phyloP scores from a whole-genome alignment of 2,329 filamentous ascomycete species.

The Exophiala mesophila region DNA sequence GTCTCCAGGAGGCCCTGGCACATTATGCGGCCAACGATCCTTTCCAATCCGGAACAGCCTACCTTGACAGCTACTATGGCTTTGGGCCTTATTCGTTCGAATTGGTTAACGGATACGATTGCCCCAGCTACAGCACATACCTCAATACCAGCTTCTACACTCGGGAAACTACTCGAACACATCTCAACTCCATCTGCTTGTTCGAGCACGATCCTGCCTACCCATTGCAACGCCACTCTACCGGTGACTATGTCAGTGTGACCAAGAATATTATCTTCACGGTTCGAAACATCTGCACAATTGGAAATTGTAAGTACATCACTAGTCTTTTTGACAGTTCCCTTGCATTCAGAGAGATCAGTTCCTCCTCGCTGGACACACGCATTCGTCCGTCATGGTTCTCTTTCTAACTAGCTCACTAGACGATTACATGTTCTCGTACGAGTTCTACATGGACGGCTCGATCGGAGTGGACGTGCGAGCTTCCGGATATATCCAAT shows the following conservation, averaged over 20 bases:
- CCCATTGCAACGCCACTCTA: conserved; percentile 32
- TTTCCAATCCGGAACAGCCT: conserved; percentile 26
- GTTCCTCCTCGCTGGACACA: too few relatives aligned
- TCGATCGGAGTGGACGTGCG: conserved; percentile 49
- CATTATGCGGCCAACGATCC: conserved; percentile 44
- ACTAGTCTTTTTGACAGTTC: conserved; percentile 2
- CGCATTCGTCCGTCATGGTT: neutral
- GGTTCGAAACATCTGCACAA: conserved; percentile 45
- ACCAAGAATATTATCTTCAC: conserved; percentile 36
- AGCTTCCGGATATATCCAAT: conserved; percentile 34
- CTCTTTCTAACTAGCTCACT: conserved; percentile 35
- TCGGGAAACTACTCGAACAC: conserved; percentile 22
- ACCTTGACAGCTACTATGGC: conserved; percentile 32
- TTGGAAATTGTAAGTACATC: conserved; percentile 53
- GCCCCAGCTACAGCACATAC: conserved; percentile 29
- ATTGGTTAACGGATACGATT: conserved; percentile 30
- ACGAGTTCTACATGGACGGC: conserved; percentile 52
- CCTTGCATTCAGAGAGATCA: too few relatives aligned
- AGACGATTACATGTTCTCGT: too few relatives aligned
- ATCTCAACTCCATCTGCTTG: conserved; percentile 34
- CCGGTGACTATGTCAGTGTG: conserved; percentile 28
- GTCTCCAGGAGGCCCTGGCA: conserved; percentile 49
- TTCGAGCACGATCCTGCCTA: conserved; percentile 26
- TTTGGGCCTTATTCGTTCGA: conserved; percentile 30
- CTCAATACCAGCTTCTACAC: conserved; percentile 24